Conservation (phyloP, 805 yeast species). For the Metschnikowia kunwiensis region DNA sequence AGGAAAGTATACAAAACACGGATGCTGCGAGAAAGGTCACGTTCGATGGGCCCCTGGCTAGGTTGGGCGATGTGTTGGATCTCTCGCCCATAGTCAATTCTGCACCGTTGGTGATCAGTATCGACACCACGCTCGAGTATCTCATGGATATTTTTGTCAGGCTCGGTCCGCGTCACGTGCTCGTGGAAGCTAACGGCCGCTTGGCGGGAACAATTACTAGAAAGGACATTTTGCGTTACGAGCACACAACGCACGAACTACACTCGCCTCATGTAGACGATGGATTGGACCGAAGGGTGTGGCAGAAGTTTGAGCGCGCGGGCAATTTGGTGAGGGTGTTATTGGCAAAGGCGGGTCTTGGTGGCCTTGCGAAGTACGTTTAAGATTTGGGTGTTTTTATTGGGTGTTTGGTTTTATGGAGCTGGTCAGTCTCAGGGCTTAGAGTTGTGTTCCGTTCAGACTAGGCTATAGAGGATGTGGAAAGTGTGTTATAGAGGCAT, state of each 20-base stretch:
- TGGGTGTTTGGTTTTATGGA: neutral
- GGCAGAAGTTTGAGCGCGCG: conserved; percentile 22
- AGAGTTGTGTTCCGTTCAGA: too few species aligned
- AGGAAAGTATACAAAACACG: conserved; percentile 1
- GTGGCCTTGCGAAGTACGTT: conserved; percentile 1
- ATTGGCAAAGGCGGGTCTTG: conserved; percentile 3
- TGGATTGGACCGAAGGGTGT: conserved; percentile 31
- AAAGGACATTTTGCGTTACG: conserved; percentile 75
- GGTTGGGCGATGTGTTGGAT: conserved; percentile 13
- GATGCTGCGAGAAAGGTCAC: conserved; percentile 17
- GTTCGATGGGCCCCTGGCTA: conserved; percentile 10
- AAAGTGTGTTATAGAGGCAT: too few species aligned
- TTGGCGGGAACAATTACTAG: conserved; percentile 77
- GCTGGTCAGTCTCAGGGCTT: too few species aligned
- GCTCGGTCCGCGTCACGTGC: conserved; percentile 74
- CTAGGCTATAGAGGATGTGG: too few species aligned
- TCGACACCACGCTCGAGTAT: conserved; percentile 54
- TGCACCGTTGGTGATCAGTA: conserved; percentile 61
- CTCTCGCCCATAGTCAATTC: conserved; percentile 40
- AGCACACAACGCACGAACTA: conserved; percentile 35
- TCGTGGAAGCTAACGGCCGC: conserved; percentile 59
- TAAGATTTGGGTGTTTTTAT: too few species aligned
- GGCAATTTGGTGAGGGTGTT: conserved; percentile 3
- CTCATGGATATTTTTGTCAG: conserved; percentile 68
- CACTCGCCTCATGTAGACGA: conserved; percentile 18